These are phyloP conservation scores for Onygenales sp. DNA, from an alignment of 2,329 filamentous ascomycete genomes.

Conservation along the genomic window DNA sequence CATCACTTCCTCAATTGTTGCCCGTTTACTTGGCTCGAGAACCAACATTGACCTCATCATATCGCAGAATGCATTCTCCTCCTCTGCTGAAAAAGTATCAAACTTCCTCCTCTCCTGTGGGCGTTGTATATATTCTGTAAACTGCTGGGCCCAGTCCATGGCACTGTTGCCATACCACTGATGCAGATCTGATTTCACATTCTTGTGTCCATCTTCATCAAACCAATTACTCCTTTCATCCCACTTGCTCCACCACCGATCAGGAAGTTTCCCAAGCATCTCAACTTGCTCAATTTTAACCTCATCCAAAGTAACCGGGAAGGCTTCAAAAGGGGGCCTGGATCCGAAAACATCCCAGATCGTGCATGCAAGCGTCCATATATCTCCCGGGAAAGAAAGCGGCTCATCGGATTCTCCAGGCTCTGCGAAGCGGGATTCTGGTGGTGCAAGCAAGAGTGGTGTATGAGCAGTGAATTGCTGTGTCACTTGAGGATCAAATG, in stretches of 20 bases:
- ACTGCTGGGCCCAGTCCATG: conserved; percentile 1
- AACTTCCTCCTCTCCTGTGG: conserved; percentile 4
- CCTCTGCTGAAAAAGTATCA: conserved; percentile 9
- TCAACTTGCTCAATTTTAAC: conserved; percentile 19
- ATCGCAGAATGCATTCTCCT: conserved; percentile 9
- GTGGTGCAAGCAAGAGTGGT: conserved; percentile 11
- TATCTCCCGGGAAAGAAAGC: conserved; percentile 24
- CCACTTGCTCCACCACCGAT: conserved; percentile 14
- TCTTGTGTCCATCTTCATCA: conserved; percentile 7
- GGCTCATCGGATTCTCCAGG: conserved; percentile 8
- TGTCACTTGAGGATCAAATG: conserved; percentile 13
- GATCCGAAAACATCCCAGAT: conserved; percentile 27
- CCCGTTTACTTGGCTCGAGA: conserved; percentile 10
- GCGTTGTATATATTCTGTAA: conserved; percentile 6
- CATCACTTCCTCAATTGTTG: conserved; percentile 10
- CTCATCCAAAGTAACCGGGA: conserved; percentile 14
- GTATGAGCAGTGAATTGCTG: conserved; percentile 13
- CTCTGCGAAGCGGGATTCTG: conserved; percentile 8
- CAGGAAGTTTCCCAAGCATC: conserved; percentile 16
- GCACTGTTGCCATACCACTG: conserved; percentile 4
- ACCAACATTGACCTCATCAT: conserved; percentile 15
- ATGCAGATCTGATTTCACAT: conserved; percentile 4
- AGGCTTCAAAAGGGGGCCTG: conserved; percentile 14
- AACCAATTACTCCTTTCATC: conserved; percentile 8
- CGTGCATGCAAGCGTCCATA: conserved; percentile 27